These are phyloP conservation scores for Dactylellina cionopaga DNA, from an alignment of 2,329 filamentous ascomycete species.

Conservation along the genomic window DNA sequence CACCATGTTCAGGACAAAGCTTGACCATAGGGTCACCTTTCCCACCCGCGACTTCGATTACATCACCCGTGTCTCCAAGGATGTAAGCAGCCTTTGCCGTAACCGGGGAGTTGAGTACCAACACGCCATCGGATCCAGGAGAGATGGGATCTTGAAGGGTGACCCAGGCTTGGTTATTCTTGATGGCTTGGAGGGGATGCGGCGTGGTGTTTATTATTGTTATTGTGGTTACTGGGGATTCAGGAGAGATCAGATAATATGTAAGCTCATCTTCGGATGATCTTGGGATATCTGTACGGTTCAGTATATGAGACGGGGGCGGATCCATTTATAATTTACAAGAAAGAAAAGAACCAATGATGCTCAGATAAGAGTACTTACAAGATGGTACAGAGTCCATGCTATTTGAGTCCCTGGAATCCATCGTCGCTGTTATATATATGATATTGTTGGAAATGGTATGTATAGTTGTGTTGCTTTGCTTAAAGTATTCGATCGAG, in stretches of 20 bases:
- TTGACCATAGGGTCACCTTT: conserved; percentile 29
- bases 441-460: not conserved
- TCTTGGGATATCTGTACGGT: no score
- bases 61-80: conserved; percentile 24
- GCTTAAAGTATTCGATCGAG: conserved; percentile 1
- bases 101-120: conserved; percentile 19
- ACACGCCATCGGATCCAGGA: conserved; percentile 23
- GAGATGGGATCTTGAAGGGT: conserved; percentile 36
- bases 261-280: no score
- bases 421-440: not conserved
- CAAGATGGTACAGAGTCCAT: not conserved
- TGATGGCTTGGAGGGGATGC: conserved; percentile 33
- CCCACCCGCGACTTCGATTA: conserved; percentile 30
- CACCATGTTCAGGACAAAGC: conserved; percentile 20
- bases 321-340: no score
- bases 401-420: not conserved
- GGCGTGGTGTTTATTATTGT: conserved; percentile 45
- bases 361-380: no score
- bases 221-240: conserved; percentile 23
- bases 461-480: not conserved
- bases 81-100: conserved; percentile 31
- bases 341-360: no score
- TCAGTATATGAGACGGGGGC: not conserved
- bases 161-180: conserved; percentile 38
- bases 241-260: not conserved